Base-by-base conservation (phyloP, 2,329 filamentous ascomycete species). In the Monascus ruber region DNA sequence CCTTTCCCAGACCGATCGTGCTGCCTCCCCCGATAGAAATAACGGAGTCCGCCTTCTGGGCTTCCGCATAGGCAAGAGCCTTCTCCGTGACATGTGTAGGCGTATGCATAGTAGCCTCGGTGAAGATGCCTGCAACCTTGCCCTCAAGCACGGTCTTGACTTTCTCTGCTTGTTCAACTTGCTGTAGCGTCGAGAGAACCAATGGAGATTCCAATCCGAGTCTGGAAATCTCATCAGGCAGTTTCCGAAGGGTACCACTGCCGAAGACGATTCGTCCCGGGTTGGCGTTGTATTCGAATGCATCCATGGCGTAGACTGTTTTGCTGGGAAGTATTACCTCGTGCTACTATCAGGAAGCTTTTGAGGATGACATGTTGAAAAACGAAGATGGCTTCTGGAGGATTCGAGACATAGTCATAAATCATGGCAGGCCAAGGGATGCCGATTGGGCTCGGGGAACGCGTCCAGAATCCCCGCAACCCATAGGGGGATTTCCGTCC, bases 21-120 rank as follows among this genome's bases (percentile, higher is more conserved):
- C 73, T 77, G 26, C 76, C 74, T 37, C 77, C 76, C 4, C 78
- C 78, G 43, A 81, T 73, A 32, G 73, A 78, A 34, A 80, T 62
- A 31, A 80, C 58, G 25, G 66, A 68, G 52, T 80, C 76, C 4
- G 72, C 73, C 3, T 56, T 58, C 10, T 63, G 55, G 0, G 59
- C 55, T 39, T 62, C 59, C 1, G 69, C 62, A 40, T 70, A 68
- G 2, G 61, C 58, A n/a, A 77, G 48, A 0, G 76, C 76, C 49
- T 69, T 66, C 17, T 77, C 70, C 2, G 76, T 79, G 40, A 79
- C 59, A 42, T 72, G 52, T 4, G 64, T 69, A 1, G 76, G 77
- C 0, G 76, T 81, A 58, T 81, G 77, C 76, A 81, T 79, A 3
- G 70, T 71, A 1, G 77, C 77, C 45, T 73, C 66, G 33, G 60